Conservation (phyloP, 208 protist genomes). For the Trypanosoma cruzi region DNA sequence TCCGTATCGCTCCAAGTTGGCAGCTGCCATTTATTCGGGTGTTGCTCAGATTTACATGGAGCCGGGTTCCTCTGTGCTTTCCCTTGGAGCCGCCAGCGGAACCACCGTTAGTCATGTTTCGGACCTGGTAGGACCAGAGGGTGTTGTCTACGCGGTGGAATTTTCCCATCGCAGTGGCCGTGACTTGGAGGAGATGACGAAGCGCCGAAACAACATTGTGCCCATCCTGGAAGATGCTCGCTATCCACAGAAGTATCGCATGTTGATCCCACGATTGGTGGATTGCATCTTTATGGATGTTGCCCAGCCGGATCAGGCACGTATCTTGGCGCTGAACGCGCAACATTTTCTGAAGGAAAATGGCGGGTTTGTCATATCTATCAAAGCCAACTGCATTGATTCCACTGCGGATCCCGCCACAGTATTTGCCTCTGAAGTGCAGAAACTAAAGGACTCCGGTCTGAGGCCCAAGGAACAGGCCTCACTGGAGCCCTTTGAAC, state of each 20-base stretch:
- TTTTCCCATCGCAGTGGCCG: conserved; percentile 99
- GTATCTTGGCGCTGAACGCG: conserved; percentile 99
- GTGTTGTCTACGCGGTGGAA: conserved; percentile 99
- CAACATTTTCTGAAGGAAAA: conserved; percentile 99
- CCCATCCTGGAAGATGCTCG: conserved; percentile 99
- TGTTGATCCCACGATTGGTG: conserved; percentile 98
- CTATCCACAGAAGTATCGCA: conserved; percentile 99
- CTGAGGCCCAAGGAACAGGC: conserved; percentile 98
- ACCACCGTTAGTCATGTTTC: conserved; percentile 99
- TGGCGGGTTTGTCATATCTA: conserved; percentile 99
- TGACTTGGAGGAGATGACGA: conserved; percentile 99
- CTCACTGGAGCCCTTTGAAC: conserved; percentile 99
- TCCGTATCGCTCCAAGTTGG: conserved; percentile 99
- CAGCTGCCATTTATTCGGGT: conserved; percentile 98
- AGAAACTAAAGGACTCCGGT: conserved; percentile 95
- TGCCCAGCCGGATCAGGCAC: conserved; percentile 99
- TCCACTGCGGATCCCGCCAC: conserved; percentile 96
- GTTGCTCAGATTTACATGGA: conserved; percentile 98
- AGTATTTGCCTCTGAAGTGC: conserved; percentile 98
- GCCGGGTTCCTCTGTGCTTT: conserved; percentile 98
- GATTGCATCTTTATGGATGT: conserved; percentile 99
- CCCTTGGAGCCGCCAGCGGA: conserved; percentile 99
- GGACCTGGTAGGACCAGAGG: conserved; percentile 99
- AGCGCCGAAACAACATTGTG: conserved; percentile 99
- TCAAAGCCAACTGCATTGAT: conserved; percentile 99